These are phyloP conservation scores for Prunus yedoensis DNA, from an alignment of 331 rosid genomes.

Conservation along the genomic window DNA sequence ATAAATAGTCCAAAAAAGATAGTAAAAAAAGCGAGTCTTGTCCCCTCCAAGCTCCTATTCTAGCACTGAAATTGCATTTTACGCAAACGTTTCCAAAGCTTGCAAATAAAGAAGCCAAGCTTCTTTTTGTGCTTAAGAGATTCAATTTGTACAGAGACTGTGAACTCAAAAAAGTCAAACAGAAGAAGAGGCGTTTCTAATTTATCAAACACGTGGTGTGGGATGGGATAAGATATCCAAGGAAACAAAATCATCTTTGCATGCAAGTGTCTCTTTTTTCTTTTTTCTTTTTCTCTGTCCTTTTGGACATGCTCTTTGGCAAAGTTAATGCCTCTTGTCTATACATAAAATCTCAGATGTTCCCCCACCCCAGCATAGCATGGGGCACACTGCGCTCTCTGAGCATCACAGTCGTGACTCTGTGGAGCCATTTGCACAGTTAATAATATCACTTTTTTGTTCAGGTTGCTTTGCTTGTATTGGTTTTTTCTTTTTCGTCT, in stretches of 20 bases:
- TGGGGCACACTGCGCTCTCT: constrained; percentile 9
- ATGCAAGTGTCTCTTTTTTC: constrained; percentile 26
- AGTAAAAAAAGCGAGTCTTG: constrained; percentile 9
- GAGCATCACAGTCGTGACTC: neutral
- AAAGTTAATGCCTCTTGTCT: constrained; percentile 25
- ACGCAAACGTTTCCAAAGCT: constrained; percentile 9
- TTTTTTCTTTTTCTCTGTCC: constrained; percentile 5
- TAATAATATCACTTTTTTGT: neutral
- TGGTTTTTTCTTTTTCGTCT: neutral
- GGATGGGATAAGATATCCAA: constrained; percentile 34
- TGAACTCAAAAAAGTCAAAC: constrained; percentile 15
- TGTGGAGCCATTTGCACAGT: neutral
- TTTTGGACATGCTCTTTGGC: constrained; percentile 8
- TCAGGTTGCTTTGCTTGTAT: neutral
- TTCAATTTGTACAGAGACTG: constrained; percentile 5
- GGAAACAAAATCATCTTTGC: constrained; percentile 53
- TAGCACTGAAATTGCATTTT: neutral
- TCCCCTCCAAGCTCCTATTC: neutral
- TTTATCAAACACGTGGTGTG: constrained; percentile 27
- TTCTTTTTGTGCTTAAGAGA: constrained; percentile 16
- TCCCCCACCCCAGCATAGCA: constrained; percentile 5
- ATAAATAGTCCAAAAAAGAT: neutral
- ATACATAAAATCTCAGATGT: neutral
- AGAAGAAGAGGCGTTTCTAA: neutral
- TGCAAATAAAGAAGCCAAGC: constrained; percentile 17